Base-by-base conservation (phyloP, 2,329 filamentous ascomycete genomes). In the Colletotrichum camelliae region DNA sequence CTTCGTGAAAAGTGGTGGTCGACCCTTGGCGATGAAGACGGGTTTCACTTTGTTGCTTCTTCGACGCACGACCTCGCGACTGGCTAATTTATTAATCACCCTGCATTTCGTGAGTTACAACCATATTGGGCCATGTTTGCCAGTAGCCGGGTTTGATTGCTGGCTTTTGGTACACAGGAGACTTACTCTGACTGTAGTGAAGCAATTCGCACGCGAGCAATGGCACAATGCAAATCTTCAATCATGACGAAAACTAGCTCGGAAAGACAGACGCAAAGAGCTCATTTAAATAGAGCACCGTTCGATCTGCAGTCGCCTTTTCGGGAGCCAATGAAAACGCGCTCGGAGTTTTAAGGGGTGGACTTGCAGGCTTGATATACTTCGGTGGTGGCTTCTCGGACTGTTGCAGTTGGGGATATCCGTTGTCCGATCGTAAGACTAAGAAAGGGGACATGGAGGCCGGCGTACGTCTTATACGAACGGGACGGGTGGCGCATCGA, bases 161-260 rank as follows among this genome's bases (percentile, higher is more conserved):
- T 10, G 58, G 58, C 7, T 13, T 16, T 31, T 3, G 7, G 29
- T 8, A 5, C n/a, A 35, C 27, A n/a, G 12, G 13, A 31, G 15
- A 85, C 88, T 79, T 82, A 89, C 88, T 88, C 82, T 60, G 84
- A 85, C 80, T 88, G 86, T 43, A 89, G 80, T 33, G 88, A 84
- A 33, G 87, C 87, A 76, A 90, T 86, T 77, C 88, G 87, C 75
- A 89, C 83, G 67, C 87, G 86, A 72, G 85, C 83, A 43, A 90
- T 80, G 48, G 86, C 82, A 43, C 82, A 79, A 77, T 87, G 85
- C 55, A 89, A 81, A 62, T 88, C 85, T 57, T 86, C 82, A 52
- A 84, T 82, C 82, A 85, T 85, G 61, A 74, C 80, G 78, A 52
- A 68, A 67, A 52, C 12, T 16, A 13, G 67, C 58, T 4, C 31